Percentiles rank a stretch among this genome's conserved stretches.
Evolutionary conservation across 306 rosid species (phyloP).

Genomic region (Rubus parviflorus): DNA sequence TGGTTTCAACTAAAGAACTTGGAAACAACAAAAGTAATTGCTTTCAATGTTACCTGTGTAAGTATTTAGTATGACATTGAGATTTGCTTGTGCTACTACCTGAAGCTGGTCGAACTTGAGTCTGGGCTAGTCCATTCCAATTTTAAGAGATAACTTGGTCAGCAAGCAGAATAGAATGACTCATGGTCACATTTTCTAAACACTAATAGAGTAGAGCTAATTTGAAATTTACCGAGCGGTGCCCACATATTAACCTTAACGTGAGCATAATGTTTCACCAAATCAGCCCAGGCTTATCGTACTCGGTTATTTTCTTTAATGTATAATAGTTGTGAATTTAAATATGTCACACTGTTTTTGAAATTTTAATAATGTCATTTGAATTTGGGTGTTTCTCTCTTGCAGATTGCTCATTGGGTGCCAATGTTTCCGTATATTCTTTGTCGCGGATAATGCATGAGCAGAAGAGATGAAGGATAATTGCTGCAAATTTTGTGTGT

Average conservation of each 20-base stretch:
- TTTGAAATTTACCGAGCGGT: background rate
- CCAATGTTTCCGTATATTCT: conserved; percentile 4
- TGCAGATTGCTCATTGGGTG: conserved; percentile 25
- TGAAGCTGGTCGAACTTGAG: background rate
- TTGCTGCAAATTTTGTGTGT: conserved; percentile 12
- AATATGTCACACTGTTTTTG: background rate
- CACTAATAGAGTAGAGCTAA: background rate
- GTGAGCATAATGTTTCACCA: background rate
- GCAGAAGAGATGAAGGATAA: conserved; percentile 18
- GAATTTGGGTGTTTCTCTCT: background rate
- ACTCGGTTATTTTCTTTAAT: too few relatives aligned
- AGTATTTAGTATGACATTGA: background rate
- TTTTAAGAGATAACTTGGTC: background rate
- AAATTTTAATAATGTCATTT: conserved; percentile 1
- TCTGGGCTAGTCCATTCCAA: background rate
- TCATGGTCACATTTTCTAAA: background rate
- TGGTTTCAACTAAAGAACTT: background rate
- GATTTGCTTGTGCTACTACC: background rate
- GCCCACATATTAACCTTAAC: background rate
- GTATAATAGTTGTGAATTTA: background rate
- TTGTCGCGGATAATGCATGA: conserved; percentile 16
- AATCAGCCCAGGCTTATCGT: background rate
- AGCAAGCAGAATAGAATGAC: background rate
- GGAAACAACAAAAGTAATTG: background rate
- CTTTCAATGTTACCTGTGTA: background rate